Conservation (phyloP, 768 basidiomycete genomes). For the Lentinus brumalis region DNA sequence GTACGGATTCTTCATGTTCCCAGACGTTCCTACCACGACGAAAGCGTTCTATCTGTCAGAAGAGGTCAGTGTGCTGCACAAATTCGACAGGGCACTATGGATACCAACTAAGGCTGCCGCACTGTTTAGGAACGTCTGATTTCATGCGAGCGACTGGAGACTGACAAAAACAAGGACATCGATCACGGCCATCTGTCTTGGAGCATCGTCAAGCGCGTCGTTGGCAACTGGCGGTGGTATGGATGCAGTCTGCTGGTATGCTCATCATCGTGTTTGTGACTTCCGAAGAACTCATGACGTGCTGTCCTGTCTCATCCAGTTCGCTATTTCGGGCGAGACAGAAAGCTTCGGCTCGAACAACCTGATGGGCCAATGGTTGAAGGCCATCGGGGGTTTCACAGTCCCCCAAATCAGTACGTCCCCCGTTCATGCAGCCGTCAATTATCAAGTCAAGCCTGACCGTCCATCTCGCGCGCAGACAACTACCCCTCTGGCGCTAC, state of each 20-base stretch:
- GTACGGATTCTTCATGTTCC: slow-evolving; percentile 73
- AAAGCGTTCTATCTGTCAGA: slow-evolving; percentile 63
- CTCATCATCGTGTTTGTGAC: neutral
- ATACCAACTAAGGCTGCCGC: neutral
- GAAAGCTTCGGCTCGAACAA: slow-evolving; percentile 73
- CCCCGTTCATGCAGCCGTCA: neutral
- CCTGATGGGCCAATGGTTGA: slow-evolving; percentile 73
- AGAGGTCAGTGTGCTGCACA: slow-evolving; percentile 42
- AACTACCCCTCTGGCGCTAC: slow-evolving; percentile 67
- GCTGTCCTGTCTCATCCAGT: slow-evolving; percentile 38
- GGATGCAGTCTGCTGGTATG: slow-evolving; percentile 63
- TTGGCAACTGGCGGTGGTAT: slow-evolving; percentile 69
- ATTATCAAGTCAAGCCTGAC: neutral
- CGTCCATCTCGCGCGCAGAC: slow-evolving; percentile 28
- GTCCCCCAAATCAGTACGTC: slow-evolving; percentile 59
- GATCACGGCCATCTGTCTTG: slow-evolving; percentile 47
- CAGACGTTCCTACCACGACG: slow-evolving; percentile 67
- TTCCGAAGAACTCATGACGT: neutral
- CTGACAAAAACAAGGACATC: slow-evolving; percentile 38
- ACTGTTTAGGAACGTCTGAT: slow-evolving; percentile 52
- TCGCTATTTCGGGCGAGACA: slow-evolving; percentile 65
- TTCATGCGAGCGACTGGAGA: slow-evolving; percentile 50
- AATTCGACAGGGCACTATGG: neutral
- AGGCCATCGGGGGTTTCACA: slow-evolving; percentile 60
- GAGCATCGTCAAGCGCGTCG: slow-evolving; percentile 47